A percentile compares a stretch with the other conserved stretches of the same genome.
These are phyloP conservation scores for Blastomyces parvus DNA, from an alignment of 2,329 filamentous ascomycete genomes.

Conservation along the genomic window DNA sequence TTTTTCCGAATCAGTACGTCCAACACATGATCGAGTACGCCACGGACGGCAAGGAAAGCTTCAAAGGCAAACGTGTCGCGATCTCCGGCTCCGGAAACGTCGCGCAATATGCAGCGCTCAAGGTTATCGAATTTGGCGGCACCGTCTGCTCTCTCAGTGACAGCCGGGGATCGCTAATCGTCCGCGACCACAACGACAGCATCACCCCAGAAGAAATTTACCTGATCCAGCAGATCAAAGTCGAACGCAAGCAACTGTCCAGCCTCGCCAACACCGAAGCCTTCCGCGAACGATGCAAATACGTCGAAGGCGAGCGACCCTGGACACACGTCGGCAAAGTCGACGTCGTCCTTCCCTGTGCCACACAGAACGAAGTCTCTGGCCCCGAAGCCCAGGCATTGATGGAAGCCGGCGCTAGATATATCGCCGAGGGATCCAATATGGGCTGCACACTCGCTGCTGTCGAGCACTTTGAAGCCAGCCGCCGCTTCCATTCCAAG, in stretches of 20 bases:
- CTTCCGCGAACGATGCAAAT: constrained; percentile 62
- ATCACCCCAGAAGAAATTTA: constrained; percentile 74
- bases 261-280: constrained; percentile 52
- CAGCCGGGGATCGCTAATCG: constrained; percentile 74
- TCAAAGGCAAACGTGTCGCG: constrained; percentile 85
- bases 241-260: constrained; percentile 72
- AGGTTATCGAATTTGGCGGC: constrained; percentile 90
- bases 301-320: constrained; percentile 76
- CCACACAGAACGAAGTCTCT: constrained; percentile 96
- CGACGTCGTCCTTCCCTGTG: constrained; percentile 83
- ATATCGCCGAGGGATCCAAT: constrained; percentile 94
- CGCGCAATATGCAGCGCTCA: constrained; percentile 92
- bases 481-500: constrained; percentile 52
- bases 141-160: constrained; percentile 90
- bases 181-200: constrained; percentile 52
- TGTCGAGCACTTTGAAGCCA: constrained; percentile 74
- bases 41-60: constrained; percentile 64
- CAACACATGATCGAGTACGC: constrained; percentile 91
- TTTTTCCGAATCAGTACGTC: constrained; percentile 52
- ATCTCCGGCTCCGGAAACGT: constrained; percentile 97
- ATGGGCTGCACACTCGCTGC: constrained; percentile 97
- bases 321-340: constrained; percentile 86
- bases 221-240: constrained; percentile 75
- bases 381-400: constrained; percentile 80
- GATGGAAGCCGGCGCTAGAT: constrained; percentile 64